Percentiles rank a stretch among this genome's conserved stretches.
Evolutionary conservation across 2,329 filamentous ascomycete genomes (phyloP).

Genomic region (Xylariaceae sp.): DNA sequence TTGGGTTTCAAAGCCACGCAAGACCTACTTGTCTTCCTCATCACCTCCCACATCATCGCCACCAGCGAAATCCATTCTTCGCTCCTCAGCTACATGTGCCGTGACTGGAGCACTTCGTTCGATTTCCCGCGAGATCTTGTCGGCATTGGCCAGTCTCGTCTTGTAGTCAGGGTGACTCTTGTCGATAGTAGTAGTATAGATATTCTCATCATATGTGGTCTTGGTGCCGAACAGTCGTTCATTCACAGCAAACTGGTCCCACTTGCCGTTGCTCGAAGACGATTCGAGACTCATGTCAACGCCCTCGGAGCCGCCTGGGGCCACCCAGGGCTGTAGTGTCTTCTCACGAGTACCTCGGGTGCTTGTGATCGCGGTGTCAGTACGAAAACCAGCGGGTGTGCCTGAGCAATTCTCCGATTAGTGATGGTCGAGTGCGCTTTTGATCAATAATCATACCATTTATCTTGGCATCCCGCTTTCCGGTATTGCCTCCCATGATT

Average conservation of each 20-base stretch:
- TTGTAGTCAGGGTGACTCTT: constrained; percentile 78
- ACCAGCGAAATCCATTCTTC: constrained; percentile 64
- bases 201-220: constrained; percentile 88
- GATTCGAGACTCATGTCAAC: constrained; percentile 70
- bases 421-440: constrained; percentile 4
- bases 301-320: constrained; percentile 56
- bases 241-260: constrained; percentile 95
- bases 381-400: constrained; percentile 67
- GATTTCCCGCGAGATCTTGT: constrained; percentile 84
- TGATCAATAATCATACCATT: constrained; percentile 33
- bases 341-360: constrained; percentile 66
- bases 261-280: constrained; percentile 43
- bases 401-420: constrained; percentile 43
- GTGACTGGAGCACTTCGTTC: constrained; percentile 71
- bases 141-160: constrained; percentile 72
- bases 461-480: constrained; percentile 33
- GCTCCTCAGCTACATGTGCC: constrained; percentile 84
- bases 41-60: constrained; percentile 66
- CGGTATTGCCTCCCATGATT: constrained; percentile 21
- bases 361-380: constrained; percentile 83
- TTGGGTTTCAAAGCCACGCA: not conserved
- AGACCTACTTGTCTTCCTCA: constrained; percentile 83
- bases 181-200: constrained; percentile 91
- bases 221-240: constrained; percentile 81
- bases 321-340: constrained; percentile 74